Conservation (phyloP, 2,329 filamentous ascomycete genomes). For the Penicillium sp. region DNA sequence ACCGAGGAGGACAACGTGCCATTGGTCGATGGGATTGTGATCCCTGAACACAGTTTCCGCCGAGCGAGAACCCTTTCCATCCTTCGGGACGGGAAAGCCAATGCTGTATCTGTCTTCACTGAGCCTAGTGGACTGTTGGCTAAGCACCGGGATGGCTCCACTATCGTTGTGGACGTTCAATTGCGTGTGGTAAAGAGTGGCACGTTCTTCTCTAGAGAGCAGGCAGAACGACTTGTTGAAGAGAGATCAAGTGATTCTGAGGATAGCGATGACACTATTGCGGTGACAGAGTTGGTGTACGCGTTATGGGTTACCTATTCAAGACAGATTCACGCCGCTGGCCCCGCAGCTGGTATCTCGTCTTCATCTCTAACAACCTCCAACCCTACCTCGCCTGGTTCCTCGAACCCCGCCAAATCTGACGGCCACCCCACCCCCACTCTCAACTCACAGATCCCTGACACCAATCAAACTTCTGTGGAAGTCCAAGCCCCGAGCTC, state of each 20-base stretch:
- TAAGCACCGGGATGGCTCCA: slow-evolving; percentile 84
- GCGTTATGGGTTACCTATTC: slow-evolving; percentile 98
- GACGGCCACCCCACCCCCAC: slow-evolving; percentile 61
- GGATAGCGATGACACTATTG: slow-evolving; percentile 42
- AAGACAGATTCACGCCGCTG: slow-evolving; percentile 79
- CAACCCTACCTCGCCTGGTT: slow-evolving; percentile 60
- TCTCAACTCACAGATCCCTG: slow-evolving; percentile 59
- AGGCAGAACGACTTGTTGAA: slow-evolving; percentile 61
- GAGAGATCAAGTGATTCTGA: slow-evolving; percentile 60
- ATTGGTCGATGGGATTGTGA: slow-evolving; percentile 89
- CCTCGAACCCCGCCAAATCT: neutral
- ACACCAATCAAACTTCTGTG: slow-evolving; percentile 28
- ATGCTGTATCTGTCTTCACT: slow-evolving; percentile 76
- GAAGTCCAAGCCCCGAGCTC: slow-evolving; percentile 45
- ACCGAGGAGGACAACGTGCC: slow-evolving; percentile 83
- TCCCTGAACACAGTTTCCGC: slow-evolving; percentile 94
- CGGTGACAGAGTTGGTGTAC: slow-evolving; percentile 80
- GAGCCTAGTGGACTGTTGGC: slow-evolving; percentile 82
- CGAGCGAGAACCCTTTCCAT: slow-evolving; percentile 82
- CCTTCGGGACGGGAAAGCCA: slow-evolving; percentile 77
- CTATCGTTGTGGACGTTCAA: slow-evolving; percentile 92
- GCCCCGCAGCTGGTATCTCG: slow-evolving; percentile 59
- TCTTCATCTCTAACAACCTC: slow-evolving; percentile 60
- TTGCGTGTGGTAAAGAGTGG: slow-evolving; percentile 95
- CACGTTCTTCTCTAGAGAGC: slow-evolving; percentile 60